Evolutionary conservation across 2,329 filamentous ascomycete species (phyloP).

Genomic region (Fusarium sp.): DNA sequence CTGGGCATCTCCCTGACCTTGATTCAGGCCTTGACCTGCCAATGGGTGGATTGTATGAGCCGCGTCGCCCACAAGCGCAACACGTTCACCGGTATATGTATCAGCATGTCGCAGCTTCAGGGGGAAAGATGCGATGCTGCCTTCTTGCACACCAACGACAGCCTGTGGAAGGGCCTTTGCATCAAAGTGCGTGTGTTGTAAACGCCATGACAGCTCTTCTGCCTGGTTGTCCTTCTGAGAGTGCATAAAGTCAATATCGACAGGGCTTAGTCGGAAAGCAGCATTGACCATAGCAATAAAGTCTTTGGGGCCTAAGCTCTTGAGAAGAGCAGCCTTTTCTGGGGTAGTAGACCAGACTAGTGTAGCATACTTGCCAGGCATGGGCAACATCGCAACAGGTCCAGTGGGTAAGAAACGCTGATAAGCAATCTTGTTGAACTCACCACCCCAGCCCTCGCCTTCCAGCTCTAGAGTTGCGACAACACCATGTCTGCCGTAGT

Average conservation of each 20-base stretch:
- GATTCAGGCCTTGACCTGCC: constrained; percentile 93
- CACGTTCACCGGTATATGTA: constrained; percentile 88
- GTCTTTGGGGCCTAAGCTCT: constrained; percentile 76
- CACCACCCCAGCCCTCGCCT: constrained; percentile 65
- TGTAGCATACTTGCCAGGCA: constrained; percentile 84
- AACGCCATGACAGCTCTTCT: constrained; percentile 87
- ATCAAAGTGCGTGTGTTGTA: constrained; percentile 73
- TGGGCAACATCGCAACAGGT: constrained; percentile 88
- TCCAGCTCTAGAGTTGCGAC: constrained; percentile 87
- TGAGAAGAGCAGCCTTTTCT: constrained; percentile 80
- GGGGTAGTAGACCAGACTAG: constrained; percentile 96
- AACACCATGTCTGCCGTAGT: constrained; percentile 89
- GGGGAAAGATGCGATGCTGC: constrained; percentile 88
- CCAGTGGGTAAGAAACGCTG: constrained; percentile 95
- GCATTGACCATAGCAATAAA: constrained; percentile 93
- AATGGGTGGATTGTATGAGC: constrained; percentile 96
- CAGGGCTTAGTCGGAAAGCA: constrained; percentile 82
- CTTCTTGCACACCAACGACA: constrained; percentile 78
- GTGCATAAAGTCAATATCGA: constrained; percentile 88
- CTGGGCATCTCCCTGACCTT: constrained; percentile 89
- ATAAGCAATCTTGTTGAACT: constrained; percentile 79
- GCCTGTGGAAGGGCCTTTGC: constrained; percentile 70
- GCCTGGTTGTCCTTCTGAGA: constrained; percentile 67
- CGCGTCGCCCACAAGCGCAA: constrained; percentile 92
- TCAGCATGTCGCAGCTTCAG: constrained; percentile 93